These are phyloP conservation scores for Blastobotrys apis DNA, from an alignment of 1,139 yeast species.

Conservation along the genomic window DNA sequence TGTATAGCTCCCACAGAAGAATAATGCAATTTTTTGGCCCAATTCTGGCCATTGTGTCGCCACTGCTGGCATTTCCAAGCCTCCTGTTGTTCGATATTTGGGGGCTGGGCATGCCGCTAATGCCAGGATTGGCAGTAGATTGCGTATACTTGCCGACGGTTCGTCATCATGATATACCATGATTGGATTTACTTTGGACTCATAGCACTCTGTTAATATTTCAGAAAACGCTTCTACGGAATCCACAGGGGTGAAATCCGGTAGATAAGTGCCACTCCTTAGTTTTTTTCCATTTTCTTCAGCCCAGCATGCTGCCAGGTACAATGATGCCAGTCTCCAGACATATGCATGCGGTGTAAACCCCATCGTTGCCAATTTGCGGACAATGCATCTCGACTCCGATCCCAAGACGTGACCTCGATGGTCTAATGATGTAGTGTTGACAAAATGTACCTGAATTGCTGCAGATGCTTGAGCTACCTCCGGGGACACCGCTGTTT, in stretches of 20 bases:
- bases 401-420: constrained; percentile 3
- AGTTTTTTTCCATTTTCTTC: constrained; percentile 4
- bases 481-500: background rate
- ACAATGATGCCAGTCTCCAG: constrained; percentile 13
- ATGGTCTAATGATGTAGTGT: background rate
- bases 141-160: constrained; percentile 7
- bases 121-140: constrained; percentile 10
- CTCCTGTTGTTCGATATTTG: background rate
- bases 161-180: constrained; percentile 7
- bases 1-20: constrained; percentile 1
- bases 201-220: constrained; percentile 1
- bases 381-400: constrained; percentile 3
- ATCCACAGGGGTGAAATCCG: constrained; percentile 5
- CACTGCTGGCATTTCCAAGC: constrained; percentile 8
- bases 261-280: background rate
- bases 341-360: constrained; percentile 13
- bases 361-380: background rate
- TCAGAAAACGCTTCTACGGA: constrained; percentile 1
- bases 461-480: constrained; percentile 1
- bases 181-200: constrained; percentile 6
- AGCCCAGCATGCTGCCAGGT: constrained; percentile 12
- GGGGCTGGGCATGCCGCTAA: constrained; percentile 9
- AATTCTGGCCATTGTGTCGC: constrained; percentile 9
- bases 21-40: background rate
- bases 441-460: constrained; percentile 5